phyloP scores from a whole-genome alignment of 768 basidiomycete species.

The Tylopilus sp. region DNA sequence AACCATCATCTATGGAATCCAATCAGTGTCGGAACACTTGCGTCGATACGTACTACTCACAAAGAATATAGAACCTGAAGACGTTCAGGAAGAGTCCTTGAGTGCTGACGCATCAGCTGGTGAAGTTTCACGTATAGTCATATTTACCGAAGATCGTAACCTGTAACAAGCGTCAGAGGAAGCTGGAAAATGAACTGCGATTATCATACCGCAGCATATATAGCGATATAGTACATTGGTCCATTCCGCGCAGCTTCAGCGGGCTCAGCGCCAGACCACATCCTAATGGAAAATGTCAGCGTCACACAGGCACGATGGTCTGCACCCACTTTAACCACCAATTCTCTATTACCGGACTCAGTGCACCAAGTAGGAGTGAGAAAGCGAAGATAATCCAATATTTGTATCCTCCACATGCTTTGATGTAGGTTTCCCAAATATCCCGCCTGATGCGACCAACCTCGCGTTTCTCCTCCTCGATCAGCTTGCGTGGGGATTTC shows the following conservation, averaged over 20 bases:
- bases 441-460: conserved; percentile 64
- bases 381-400: conserved; percentile 60
- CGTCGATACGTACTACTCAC: conserved; percentile 35
- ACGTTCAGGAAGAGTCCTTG: conserved; percentile 57
- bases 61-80: conserved; percentile 68
- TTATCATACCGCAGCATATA: conserved; percentile 63
- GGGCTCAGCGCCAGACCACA: conserved; percentile 54
- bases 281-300: conserved; percentile 34
- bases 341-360: conserved; percentile 68
- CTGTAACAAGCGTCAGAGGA: conserved; percentile 28
- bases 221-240: conserved; percentile 44
- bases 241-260: conserved; percentile 38
- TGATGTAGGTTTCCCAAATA: conserved; percentile 62
- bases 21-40: conserved; percentile 3
- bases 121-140: not conserved
- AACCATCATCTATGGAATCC: conserved; percentile 53
- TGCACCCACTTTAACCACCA: conserved; percentile 56
- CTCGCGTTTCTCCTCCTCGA: conserved; percentile 82
- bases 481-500: conserved; percentile 72
- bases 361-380: conserved; percentile 51
- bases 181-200: not conserved
- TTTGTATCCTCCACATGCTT: conserved; percentile 44
- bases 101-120: conserved; percentile 16
- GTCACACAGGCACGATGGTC: conserved; percentile 2
- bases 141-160: conserved; percentile 36